Conservation (phyloP, 257 asterid species). For the Solanum verrucosum region DNA sequence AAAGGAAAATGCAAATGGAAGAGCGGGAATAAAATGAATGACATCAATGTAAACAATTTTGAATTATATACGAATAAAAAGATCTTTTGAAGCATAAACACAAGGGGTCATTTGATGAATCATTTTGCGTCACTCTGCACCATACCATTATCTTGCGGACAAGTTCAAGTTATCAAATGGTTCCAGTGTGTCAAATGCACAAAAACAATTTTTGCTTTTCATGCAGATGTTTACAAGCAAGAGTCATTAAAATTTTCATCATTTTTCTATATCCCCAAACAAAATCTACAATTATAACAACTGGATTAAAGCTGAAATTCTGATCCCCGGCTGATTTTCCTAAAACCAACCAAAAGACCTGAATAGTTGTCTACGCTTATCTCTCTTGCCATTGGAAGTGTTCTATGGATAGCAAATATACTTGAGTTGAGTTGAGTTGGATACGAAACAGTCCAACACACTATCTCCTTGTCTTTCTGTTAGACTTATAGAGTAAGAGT, state of each 20-base stretch:
- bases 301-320: not conserved
- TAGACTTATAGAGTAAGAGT: not conserved
- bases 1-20: not conserved
- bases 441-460: not conserved
- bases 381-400: not conserved
- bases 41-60: not conserved
- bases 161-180: not conserved
- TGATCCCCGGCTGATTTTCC: not conserved
- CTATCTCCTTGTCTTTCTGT: not conserved
- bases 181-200: not conserved
- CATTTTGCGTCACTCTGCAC: not conserved
- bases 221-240: not conserved
- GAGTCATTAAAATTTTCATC: not conserved
- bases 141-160: not conserved
- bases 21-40: not conserved
- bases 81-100: not conserved
- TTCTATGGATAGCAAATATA: not conserved
- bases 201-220: not conserved
- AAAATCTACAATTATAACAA: not conserved
- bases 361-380: not conserved
- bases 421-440: not conserved
- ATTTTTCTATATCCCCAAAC: not conserved
- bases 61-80: not conserved
- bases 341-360: not conserved
- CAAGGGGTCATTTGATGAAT: not conserved